Conservation (phyloP, 1,284 basidiomycete genomes). For the Fereydounia khargensis region DNA sequence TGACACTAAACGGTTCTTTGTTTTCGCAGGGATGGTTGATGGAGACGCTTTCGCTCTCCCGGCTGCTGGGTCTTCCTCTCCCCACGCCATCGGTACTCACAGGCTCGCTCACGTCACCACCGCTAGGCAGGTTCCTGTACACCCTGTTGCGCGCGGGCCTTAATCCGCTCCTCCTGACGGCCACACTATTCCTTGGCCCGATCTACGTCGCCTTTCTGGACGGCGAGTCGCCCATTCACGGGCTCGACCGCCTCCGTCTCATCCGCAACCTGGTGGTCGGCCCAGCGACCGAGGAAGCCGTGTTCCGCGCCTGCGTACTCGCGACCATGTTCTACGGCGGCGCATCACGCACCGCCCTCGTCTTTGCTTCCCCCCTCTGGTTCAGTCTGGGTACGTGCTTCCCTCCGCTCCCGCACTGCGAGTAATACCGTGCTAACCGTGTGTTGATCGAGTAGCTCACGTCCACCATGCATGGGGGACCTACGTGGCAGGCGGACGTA, state of each 20-base stretch:
- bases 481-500: slow-evolving; percentile 63
- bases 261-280: slow-evolving; percentile 76
- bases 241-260: slow-evolving; percentile 60
- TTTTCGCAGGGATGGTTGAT: slow-evolving; percentile 9
- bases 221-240: slow-evolving; percentile 65
- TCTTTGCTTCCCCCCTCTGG: slow-evolving; percentile 77
- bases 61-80: slow-evolving; percentile 33
- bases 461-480: slow-evolving; percentile 84
- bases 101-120: slow-evolving; percentile 15
- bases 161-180: slow-evolving; percentile 62
- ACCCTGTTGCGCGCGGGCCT: slow-evolving; percentile 1
- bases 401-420: no score
- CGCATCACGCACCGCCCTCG: slow-evolving; percentile 64
- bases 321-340: slow-evolving; percentile 70
- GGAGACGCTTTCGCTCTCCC: slow-evolving; percentile 12
- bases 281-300: slow-evolving; percentile 87
- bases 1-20: not conserved
- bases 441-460: no score
- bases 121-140: slow-evolving; percentile 4
- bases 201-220: slow-evolving; percentile 68
- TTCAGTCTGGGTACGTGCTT: slow-evolving; percentile 69
- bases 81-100: slow-evolving; percentile 28
- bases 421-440: no score
- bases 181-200: slow-evolving; percentile 78
- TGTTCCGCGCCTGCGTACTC: slow-evolving; percentile 83